phyloP scores from a whole-genome alignment of 192 early-diverging fungal genomes.

The Spizellomyces punctatus region DNA sequence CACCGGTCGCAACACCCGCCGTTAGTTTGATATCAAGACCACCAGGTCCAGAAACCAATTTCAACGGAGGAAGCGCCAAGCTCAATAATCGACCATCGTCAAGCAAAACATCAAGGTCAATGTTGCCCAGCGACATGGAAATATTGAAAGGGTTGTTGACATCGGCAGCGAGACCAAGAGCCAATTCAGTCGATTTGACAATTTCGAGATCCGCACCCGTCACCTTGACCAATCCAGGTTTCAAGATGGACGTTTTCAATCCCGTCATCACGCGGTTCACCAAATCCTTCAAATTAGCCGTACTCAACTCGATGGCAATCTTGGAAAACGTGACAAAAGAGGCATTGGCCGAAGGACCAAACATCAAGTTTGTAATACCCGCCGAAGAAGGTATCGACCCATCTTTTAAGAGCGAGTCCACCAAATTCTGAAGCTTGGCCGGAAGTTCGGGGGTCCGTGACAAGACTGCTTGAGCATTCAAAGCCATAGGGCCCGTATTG shows the following conservation, averaged over 20 bases:
- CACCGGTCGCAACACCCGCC: constrained; percentile 29
- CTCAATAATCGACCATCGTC: constrained; percentile 18
- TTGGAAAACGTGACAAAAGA: constrained; percentile 48
- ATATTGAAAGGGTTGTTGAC: constrained; percentile 38
- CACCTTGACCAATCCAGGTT: constrained; percentile 28
- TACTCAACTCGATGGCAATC: constrained; percentile 33
- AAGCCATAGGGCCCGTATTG: background rate
- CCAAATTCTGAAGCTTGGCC: constrained; percentile 34
- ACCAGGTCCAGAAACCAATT: constrained; percentile 22
- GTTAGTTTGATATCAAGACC: constrained; percentile 17
- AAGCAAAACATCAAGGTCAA: constrained; percentile 21
- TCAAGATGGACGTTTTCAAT: constrained; percentile 16
- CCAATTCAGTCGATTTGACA: constrained; percentile 14
- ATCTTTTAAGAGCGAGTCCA: constrained; percentile 26
- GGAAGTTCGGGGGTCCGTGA: constrained; percentile 22
- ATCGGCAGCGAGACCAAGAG: constrained; percentile 16
- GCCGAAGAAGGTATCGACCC: constrained; percentile 28
- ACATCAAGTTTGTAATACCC: constrained; percentile 43
- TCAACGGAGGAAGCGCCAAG: constrained; percentile 28
- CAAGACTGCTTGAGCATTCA: constrained; percentile 34
- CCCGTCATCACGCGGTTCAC: background rate
- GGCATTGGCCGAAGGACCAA: constrained; percentile 34
- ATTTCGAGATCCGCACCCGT: constrained; percentile 24
- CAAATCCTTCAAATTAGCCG: constrained; percentile 28
- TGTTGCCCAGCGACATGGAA: constrained; percentile 29